Base-by-base conservation (phyloP, 495 filamentous ascomycete species). In the Zalerion maritima region DNA sequence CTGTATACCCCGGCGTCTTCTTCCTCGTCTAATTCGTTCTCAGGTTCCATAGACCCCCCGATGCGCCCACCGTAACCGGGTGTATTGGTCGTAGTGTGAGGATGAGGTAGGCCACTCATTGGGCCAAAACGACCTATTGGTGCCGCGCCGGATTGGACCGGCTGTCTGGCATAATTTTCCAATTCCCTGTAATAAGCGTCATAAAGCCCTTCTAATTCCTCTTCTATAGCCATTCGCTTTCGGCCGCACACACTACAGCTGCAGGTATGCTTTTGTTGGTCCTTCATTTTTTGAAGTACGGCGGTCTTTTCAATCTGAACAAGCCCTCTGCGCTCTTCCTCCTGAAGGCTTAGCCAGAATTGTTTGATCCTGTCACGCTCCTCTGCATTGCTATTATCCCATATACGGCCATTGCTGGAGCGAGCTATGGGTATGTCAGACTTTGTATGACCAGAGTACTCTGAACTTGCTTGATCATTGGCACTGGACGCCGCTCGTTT, bases 261-360 rank as follows among this genome's bases (percentile, higher is more conserved):
- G 57, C 89, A 99, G 3, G 89, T 96, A 47, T 96, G 89, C 54
- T 94, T 96, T 52, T 99, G 89, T 55, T 99, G 89, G 52, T 99
- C 91, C 58, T 99, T 97, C 89, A 99, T 99, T 58, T 99, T 99
- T 41, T 81, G 81, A 29, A 99, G 55, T 1, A 99, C 89, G 4
- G 91, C 89, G 56, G 96, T 85, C 49, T 99, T 99, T 56, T 99
- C 89, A 7, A 99, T 85, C 52, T 93, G 94, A 38, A 99, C 86
- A 21, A 99, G 60, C 3, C 81, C 83, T 37, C 87, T 82, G 29
- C 89, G 75, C 35, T 99, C 87, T 24, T 85, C 78, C 50, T 99
- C 91, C 34, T 83, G 82, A 15, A 99, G 55, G n/a, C 83, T 85
- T 19, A 99, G 66, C 89, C 89, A 99, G 55, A 96, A 99, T 32